phyloP scores from a whole-genome alignment of 306 rosid species.

The Rubus parviflorus region DNA sequence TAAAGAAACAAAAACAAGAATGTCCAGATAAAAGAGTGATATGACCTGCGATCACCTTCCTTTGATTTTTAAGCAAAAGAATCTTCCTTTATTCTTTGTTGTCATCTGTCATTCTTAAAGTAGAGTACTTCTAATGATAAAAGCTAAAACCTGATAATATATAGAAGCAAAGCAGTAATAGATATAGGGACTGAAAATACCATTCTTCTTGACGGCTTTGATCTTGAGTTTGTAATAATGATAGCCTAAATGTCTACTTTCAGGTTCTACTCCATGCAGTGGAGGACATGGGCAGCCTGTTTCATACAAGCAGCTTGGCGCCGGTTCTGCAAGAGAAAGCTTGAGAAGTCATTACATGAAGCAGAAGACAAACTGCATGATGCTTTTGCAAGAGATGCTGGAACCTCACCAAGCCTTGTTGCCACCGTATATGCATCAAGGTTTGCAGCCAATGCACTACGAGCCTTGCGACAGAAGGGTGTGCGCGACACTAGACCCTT shows the following conservation, averaged over 20 bases:
- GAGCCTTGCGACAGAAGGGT: constrained; percentile 37
- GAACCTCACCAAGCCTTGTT: constrained; percentile 41
- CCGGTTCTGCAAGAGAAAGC: constrained; percentile 49
- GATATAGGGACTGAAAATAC: not conserved
- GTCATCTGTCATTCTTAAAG: not conserved
- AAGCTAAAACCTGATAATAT: not conserved
- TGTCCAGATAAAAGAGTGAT: too few relatives aligned
- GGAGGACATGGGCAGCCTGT: constrained; percentile 78
- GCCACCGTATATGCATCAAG: constrained; percentile 69
- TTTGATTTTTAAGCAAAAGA: too few relatives aligned
- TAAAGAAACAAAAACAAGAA: too few relatives aligned
- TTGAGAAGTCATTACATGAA: constrained; percentile 43
- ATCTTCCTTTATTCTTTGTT: not conserved
- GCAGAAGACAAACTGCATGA: constrained; percentile 51
- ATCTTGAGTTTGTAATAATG: not conserved
- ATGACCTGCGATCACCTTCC: too few relatives aligned
- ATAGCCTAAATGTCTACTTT: not conserved
- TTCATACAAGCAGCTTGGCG: constrained; percentile 81
- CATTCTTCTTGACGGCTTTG: not conserved
- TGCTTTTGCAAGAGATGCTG: constrained; percentile 39
- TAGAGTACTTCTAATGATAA: not conserved
- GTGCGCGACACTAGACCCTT: constrained; percentile 21
- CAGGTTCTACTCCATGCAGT: constrained; percentile 78
- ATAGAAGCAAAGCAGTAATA: not conserved
- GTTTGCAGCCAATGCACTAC: constrained; percentile 48